Conservation (phyloP, 768 basidiomycete genomes). For the Lactarius indigo region DNA sequence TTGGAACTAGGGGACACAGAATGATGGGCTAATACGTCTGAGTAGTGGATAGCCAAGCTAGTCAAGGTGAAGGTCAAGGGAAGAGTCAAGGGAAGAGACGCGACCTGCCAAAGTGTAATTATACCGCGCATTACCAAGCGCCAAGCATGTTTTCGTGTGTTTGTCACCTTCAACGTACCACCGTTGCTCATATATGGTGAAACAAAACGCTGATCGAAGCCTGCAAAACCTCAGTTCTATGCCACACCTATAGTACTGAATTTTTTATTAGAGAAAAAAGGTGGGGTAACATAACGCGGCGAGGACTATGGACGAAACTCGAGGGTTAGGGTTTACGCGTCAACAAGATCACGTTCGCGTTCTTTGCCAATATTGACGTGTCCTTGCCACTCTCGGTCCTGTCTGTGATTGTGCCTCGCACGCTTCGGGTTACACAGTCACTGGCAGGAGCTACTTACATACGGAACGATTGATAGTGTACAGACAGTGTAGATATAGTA, state of each 20-base stretch:
- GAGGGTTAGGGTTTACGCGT: constrained; percentile 19
- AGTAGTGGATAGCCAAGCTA: constrained; percentile 2
- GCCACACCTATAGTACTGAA: neutral
- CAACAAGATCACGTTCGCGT: constrained; percentile 12
- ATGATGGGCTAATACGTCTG: neutral
- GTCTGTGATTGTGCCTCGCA: neutral
- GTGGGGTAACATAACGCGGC: neutral
- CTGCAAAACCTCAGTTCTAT: neutral
- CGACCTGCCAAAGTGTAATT: constrained; percentile 3
- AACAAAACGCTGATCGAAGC: neutral
- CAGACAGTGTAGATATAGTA: neutral
- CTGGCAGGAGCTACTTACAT: neutral
- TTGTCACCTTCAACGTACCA: constrained; percentile 9
- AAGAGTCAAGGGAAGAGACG: constrained; percentile 2
- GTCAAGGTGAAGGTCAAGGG: neutral
- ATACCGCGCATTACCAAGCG: constrained; percentile 23
- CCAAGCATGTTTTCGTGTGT: constrained; percentile 11
- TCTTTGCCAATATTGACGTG: too few relatives aligned
- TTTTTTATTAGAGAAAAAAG: neutral
- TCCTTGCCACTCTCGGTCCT: neutral
- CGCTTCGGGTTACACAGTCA: neutral
- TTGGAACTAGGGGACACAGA: neutral
- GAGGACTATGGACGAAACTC: neutral
- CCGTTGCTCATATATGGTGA: neutral
- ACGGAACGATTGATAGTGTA: neutral